Evolutionary conservation across 768 basidiomycete species (phyloP), one percentile per base, ranked within the genome.

Genomic region (Lactarius vividus): DNA sequence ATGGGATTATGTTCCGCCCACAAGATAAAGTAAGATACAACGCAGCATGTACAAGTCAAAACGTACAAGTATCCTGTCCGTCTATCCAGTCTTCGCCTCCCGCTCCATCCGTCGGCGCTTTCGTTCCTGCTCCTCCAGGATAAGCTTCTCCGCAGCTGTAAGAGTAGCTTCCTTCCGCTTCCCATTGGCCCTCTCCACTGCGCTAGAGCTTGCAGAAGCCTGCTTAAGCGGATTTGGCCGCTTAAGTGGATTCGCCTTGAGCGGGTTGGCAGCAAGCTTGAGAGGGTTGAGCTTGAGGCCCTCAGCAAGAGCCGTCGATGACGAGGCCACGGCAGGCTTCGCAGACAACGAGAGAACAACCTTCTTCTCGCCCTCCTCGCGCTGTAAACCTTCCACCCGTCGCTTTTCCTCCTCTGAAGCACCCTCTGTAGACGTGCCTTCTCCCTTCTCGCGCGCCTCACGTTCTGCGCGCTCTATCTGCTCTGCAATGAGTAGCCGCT

Each of bases 81-180:
- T 46, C 31, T 40, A 69, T 49, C 56, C 39, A 39, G 64, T 65
- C 63, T 60, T 66, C 9, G 70, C 71, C 46, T 81, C 81, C 49
- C 81, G 73, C 69, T 90, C 91, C 86, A 91, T 88, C 69, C 85
- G 79, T 69, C 93, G 81, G 74, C 88, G 83, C 77, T 96, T 96
- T 73, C 94, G 82, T 75, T 94, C 93, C 77, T 92, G 91, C 33
- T 97, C 94, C 79, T 98, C 96, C 64, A 87, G 70, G 66, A 97
- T 96, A 65, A 98, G 77, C 68, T 84, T 81, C 76, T 98, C 96
- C 18, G 91, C 91, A 29, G 91, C 92, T 71, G 87, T 86, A 83
- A 95, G 85, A 23, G 83, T 79, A 15, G 66, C 37, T 58, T 85
- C 79, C 13, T 83, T 84, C 6, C 88, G 82, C 78, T 89, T 88